Base-by-base conservation (phyloP, 345 rosid genomes). In the Camelina neglecta region DNA sequence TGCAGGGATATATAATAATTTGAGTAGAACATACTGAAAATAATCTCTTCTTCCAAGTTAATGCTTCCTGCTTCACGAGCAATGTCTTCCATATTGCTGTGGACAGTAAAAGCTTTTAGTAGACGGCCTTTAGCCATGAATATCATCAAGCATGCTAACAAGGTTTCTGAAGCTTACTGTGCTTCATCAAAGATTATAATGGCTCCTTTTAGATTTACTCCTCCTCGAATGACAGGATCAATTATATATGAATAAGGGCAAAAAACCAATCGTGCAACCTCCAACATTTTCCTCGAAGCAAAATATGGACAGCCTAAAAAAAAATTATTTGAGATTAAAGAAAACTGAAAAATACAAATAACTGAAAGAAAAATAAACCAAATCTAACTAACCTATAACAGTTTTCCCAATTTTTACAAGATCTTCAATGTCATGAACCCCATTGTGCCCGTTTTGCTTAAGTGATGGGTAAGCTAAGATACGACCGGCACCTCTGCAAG, bases 361-460 rank as follows among this genome's bases (percentile, higher is more conserved):
- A 24, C 13, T 38, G 2, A 74, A 9, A 26, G 45, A 54, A 35
- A 1, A 4, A 2, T 3, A 39, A 53, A 62, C 39, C 48, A 77
- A 63, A 15, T 7, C 2, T 1, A 35, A 35, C 49, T 33, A 76
- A 90, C 99, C 99, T 92, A 82, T 87, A 74, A 92, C 97, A 73
- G 74, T 81, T 80, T 89, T 85, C 78, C 99, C 99, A 80, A 94
- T 81, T 89, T 90, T 94, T 65, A 94, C 91, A 61, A 94, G 92
- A 85, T 94, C 99, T 89, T 94, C 99, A 71, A 94, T 94, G 80
- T 94, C 99, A 78, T 94, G 93, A 56, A 84, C 90, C 85, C 90
- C 99, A 42, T 90, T 89, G 82, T 89, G 87, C 35, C 97, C 97
- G 73, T 92, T 93, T 71, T 77, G 90, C 76, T 89, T 90, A 79